Base-by-base conservation (phyloP, 2,329 filamentous ascomycete genomes). In the Dothideomycetes sp. region DNA sequence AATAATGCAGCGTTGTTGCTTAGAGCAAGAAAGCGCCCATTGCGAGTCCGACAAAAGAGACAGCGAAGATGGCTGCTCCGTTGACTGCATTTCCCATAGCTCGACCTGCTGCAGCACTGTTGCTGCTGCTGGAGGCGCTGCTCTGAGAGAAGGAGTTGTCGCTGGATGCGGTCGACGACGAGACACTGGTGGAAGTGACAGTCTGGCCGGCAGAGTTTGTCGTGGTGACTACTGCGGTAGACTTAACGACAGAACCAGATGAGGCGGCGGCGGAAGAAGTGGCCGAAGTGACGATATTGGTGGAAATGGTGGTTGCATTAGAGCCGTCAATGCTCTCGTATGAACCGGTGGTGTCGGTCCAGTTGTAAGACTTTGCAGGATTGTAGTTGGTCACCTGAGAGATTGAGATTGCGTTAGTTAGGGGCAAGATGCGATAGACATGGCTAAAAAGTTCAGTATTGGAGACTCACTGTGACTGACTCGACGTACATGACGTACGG, bases 31-130 rank as follows among this genome's bases (percentile, higher is more conserved):
- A 29, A 30, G 12, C 29, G 57, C 62, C 71, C 48, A 69, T 61
- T 30, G 41, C 10, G 36, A 53, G 54, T 4, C 47, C 51, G 19
- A 52, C 38, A 16, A 60, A 49, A 5, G 52, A 53, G 17, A 68
- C 47, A 19, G 49, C 47, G 11, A 61, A 57, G 9, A 57, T 57
- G 29, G 59, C 63, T 22, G 69, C 54, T 33, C 65, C 67, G 17
- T 59, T 63, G 29, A 56, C 57, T 18, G 58, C 64, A 40, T 74
- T 62, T 31, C 63, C 69, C 37, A 68, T 70, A 38, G 66, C 66
- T 11, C 58, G 64, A 0, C 54, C 47, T 2, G 65, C 59, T 1
- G 74, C 59, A 15, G 52, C 50, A n/a, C 45, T 61, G 65, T 51
- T 60, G 47, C 57, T 60, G 47, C 57, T 56, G 41, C 45, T 46